Conservation (phyloP, 306 rosid species). For the Inga laurina region DNA sequence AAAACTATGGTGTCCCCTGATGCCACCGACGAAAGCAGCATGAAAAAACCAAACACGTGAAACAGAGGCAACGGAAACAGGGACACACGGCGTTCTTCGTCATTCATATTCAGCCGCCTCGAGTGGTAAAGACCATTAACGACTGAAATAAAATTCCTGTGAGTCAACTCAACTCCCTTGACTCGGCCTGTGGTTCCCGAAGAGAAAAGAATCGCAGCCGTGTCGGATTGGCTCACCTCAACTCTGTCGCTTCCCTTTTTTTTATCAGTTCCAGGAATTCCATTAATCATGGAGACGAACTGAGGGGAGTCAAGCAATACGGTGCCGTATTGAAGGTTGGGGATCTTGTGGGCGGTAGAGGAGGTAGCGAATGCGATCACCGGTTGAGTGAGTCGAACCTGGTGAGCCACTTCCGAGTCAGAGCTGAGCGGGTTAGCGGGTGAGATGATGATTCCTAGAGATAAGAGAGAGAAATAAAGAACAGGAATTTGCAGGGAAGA, state of each 20-base stretch:
- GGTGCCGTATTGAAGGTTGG: constrained; percentile 35
- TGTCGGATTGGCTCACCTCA: constrained; percentile 48
- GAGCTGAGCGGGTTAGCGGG: constrained; percentile 45
- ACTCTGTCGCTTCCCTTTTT: neutral
- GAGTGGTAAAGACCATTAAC: neutral
- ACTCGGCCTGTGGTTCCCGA: constrained; percentile 87
- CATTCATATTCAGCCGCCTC: neutral
- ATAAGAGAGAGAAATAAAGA: constrained; percentile 71
- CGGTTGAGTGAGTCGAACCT: neutral
- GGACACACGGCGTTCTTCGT: neutral
- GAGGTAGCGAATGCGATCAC: constrained; percentile 15
- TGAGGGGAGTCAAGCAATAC: constrained; percentile 65
- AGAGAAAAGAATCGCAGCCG: constrained; percentile 77
- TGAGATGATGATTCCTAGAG: constrained; percentile 58
- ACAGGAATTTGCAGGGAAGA: constrained; percentile 66
- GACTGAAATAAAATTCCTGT: constrained; percentile 59
- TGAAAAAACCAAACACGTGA: constrained; percentile 75
- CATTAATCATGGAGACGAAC: constrained; percentile 43
- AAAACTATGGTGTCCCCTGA: constrained; percentile 63
- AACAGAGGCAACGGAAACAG: constrained; percentile 52
- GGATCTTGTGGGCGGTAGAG: constrained; percentile 33
- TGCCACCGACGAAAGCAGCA: constrained; percentile 53
- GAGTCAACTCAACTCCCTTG: constrained; percentile 64
- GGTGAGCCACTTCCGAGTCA: neutral
- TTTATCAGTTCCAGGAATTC: neutral